Base-by-base conservation (phyloP, 441 rosid species). In the Populus hybrid region DNA sequence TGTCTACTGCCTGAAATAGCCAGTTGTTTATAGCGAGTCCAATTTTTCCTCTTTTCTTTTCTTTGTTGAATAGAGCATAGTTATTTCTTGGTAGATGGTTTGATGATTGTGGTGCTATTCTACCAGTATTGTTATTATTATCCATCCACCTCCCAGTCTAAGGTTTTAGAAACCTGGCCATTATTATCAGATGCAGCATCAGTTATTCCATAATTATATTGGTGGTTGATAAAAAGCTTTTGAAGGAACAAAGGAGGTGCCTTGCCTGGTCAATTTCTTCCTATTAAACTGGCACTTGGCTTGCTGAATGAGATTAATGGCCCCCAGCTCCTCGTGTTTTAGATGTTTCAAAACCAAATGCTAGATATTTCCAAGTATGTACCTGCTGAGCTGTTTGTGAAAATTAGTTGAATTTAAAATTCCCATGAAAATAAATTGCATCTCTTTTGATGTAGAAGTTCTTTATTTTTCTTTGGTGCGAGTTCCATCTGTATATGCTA, bases 291-390 rank as follows among this genome's bases (percentile, higher is more conserved):
- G 64, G 64, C 10, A 7, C n/a, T n/a, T 59, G 64, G 64, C 64
- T 59, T 59, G 64, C 21, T 2, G 64, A 59, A 20, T 59, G 64
- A n/a, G 64, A n/a, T 59, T n/a, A 59, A n/a, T n/a, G 24, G 24
- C 7, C 21, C 63, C 63, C 21, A 18, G 23, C 9, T 18, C 9
- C 63, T 53, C 63, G 64, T n/a, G 8, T 59, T 59, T n/a, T 59
- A n/a, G 64, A n/a, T 59, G 64, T 59, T 36, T 28, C 71, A 66
- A 42, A 74, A 23, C 65, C 3, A 72, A 31, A 10, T 11, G 45
- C 66, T 23, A 72, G 75, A 56, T 72, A 56, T 72, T 72, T 29
- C n/a, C 31, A 40, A 56, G 64, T 56, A 16, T 18, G 64, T 7
- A 2, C n/a, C 9, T n/a, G 64, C 64, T 59, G 64, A 72, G 59